Percentiles rank a stretch among this genome's conserved stretches.
Evolutionary conservation across 1,284 basidiomycete genomes (phyloP).

Genomic region (Fomitiporia mediterranea): DNA sequence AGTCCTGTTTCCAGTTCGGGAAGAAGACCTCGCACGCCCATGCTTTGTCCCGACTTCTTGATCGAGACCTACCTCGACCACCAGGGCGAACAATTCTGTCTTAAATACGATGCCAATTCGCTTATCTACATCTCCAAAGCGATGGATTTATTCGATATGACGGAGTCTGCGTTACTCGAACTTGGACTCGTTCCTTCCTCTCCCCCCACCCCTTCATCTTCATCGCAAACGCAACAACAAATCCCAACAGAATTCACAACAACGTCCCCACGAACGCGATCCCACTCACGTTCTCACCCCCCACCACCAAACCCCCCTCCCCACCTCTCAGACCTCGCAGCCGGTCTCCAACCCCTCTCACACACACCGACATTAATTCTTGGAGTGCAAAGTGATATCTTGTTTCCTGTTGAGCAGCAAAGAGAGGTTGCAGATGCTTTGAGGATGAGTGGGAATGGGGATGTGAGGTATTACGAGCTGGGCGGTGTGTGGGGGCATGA

Average conservation of each 20-base stretch:
- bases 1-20: too few relatives aligned
- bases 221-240: slow-evolving; percentile 26
- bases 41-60: slow-evolving; percentile 94
- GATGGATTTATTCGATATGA: slow-evolving; percentile 99
- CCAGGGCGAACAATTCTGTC: slow-evolving; percentile 95
- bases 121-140: slow-evolving; percentile 98
- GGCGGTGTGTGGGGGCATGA: slow-evolving; percentile 99
- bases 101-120: slow-evolving; percentile 99
- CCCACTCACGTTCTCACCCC: slow-evolving; percentile 65
- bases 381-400: slow-evolving; percentile 94
- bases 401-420: slow-evolving; percentile 98
- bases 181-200: slow-evolving; percentile 48
- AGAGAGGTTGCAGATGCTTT: slow-evolving; percentile 92
- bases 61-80: slow-evolving; percentile 99
- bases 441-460: slow-evolving; percentile 80
- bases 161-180: slow-evolving; percentile 67
- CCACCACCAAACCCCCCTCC: slow-evolving; percentile 65
- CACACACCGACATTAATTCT: slow-evolving; percentile 84
- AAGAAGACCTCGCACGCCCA: slow-evolving; percentile 49
- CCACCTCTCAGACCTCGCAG: slow-evolving; percentile 77
- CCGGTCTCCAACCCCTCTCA: slow-evolving; percentile 75
- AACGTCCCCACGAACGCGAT: slow-evolving; percentile 32
- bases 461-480: slow-evolving; percentile 94
- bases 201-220: slow-evolving; percentile 26
- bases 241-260: slow-evolving; percentile 21